A percentile compares a stretch with the other conserved stretches of the same genome.
Evolutionary conservation across 1,139 yeast species (phyloP).

Genomic region (Lodderomyces beijingensis): DNA sequence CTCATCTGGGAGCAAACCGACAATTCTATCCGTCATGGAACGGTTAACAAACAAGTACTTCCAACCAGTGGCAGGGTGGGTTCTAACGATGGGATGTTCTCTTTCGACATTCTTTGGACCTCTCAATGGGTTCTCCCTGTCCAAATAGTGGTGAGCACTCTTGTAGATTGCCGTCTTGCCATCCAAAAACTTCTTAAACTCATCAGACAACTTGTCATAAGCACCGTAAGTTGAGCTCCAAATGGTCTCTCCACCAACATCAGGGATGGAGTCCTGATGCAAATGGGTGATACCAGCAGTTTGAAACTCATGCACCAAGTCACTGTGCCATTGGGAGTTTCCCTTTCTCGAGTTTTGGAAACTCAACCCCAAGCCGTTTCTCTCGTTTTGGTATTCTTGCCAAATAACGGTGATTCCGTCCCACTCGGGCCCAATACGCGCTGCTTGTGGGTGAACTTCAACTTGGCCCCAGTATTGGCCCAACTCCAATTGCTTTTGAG

Average conservation of each 20-base stretch:
- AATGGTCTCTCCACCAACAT: slow-evolving; percentile 33
- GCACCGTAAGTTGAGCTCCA: slow-evolving; percentile 39
- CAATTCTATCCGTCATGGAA: slow-evolving; percentile 33
- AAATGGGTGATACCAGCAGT: slow-evolving; percentile 39
- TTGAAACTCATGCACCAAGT: slow-evolving; percentile 30
- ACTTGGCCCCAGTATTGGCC: slow-evolving; percentile 43
- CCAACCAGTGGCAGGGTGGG: slow-evolving; percentile 44
- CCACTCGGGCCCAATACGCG: slow-evolving; percentile 22
- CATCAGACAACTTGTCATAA: slow-evolving; percentile 35
- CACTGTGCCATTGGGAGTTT: slow-evolving; percentile 36
- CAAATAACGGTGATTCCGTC: slow-evolving; percentile 50
- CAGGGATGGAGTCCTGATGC: slow-evolving; percentile 32
- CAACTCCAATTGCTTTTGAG: slow-evolving; percentile 42
- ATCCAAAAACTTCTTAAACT: slow-evolving; percentile 32
- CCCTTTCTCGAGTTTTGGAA: slow-evolving; percentile 31
- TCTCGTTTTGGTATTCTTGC: slow-evolving; percentile 38
- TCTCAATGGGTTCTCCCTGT: slow-evolving; percentile 28
- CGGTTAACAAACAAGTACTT: slow-evolving; percentile 36
- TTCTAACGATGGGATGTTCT: slow-evolving; percentile 38
- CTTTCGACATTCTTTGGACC: slow-evolving; percentile 34
- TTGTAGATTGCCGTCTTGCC: slow-evolving; percentile 35
- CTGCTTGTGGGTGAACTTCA: slow-evolving; percentile 40
- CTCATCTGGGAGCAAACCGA: slow-evolving; percentile 33
- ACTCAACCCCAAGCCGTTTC: slow-evolving; percentile 19
- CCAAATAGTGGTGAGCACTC: slow-evolving; percentile 33